Percentiles rank a stretch among this genome's conserved stretches.
Conservation (phyloP, 2,329 filamentous ascomycete species). For the Mycosphaerelloides madeirae region DNA sequence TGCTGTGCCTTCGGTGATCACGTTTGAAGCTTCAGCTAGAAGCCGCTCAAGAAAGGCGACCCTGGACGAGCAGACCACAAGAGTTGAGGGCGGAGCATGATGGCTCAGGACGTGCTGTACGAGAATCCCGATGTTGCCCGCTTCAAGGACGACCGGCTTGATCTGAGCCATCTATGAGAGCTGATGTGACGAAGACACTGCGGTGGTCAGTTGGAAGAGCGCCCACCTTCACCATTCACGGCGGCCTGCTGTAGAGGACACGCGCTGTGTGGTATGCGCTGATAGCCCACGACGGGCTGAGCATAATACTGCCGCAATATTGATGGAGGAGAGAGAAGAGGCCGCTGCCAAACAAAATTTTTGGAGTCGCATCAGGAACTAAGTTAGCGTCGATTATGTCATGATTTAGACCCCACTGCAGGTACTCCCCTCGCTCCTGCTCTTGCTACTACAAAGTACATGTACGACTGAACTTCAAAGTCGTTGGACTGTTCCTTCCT, state of each 20-base stretch:
- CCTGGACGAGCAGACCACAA: constrained; percentile 66
- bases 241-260: not conserved
- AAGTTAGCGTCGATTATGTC: too few relatives aligned
- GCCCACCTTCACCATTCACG: constrained; percentile 1
- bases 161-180: constrained; percentile 10
- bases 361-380: too few relatives aligned
- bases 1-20: not conserved
- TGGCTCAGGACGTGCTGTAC: constrained; percentile 59
- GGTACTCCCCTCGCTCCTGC: too few relatives aligned
- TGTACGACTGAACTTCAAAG: too few relatives aligned
- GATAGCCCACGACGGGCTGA: too few relatives aligned
- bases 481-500: constrained; percentile 11
- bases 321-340: too few relatives aligned
- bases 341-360: constrained; percentile 2
- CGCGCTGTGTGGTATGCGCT: too few relatives aligned
- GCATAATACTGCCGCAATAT: too few relatives aligned
- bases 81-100: constrained; percentile 55
- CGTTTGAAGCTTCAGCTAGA: not conserved
- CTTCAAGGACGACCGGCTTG: constrained; percentile 37
- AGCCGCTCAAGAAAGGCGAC: constrained; percentile 61
- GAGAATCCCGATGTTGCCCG: constrained; percentile 45
- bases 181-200: not conserved
- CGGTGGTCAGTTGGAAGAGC: not conserved
- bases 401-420: too few relatives aligned
- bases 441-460: too few relatives aligned